A percentile compares a stretch with the other conserved stretches of the same genome.
Conservation (phyloP, 192 early-diverging fungal genomes). For the Kickxella alabastrina region DNA sequence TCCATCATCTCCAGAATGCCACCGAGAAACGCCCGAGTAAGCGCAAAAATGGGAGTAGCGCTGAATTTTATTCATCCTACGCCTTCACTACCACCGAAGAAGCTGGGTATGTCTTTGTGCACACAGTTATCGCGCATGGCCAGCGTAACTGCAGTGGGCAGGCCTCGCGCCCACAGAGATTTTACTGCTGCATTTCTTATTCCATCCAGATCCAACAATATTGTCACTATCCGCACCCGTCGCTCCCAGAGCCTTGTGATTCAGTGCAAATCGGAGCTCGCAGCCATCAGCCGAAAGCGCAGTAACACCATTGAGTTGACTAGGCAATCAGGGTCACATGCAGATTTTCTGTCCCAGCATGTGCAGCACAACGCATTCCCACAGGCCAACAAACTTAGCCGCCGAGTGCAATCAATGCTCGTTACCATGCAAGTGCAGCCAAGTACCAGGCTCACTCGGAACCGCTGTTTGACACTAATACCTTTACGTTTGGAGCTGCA, state of each 20-base stretch:
- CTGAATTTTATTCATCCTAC: not conserved
- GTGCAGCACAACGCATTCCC: slow-evolving; percentile 10
- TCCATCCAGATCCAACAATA: not conserved
- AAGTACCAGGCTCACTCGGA: not conserved
- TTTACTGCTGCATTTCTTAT: not conserved
- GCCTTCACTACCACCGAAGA: not conserved
- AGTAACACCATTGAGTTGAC: slow-evolving; percentile 41
- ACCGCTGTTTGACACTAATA: slow-evolving; percentile 31
- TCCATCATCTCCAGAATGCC: slow-evolving; percentile 11
- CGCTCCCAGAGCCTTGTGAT: slow-evolving; percentile 41
- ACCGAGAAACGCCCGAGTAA: no score
- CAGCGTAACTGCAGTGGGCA: slow-evolving; percentile 42
- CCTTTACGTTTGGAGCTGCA: slow-evolving; percentile 41
- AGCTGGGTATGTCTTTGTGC: not conserved
- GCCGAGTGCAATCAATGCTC: slow-evolving; percentile 41
- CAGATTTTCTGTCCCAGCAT: not conserved
- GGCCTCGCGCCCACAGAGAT: not conserved
- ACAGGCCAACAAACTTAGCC: slow-evolving; percentile 13
- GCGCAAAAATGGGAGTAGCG: no score
- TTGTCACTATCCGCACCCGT: slow-evolving; percentile 40
- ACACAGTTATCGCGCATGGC: slow-evolving; percentile 35
- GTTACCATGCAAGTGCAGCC: slow-evolving; percentile 1
- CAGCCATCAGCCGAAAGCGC: slow-evolving; percentile 34
- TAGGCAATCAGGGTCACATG: slow-evolving; percentile 14
- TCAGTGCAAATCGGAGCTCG: slow-evolving; percentile 21